Percentiles rank a stretch among this genome's conserved stretches.
phyloP scores from a whole-genome alignment of 2,329 filamentous ascomycete species.

The Paramyrothecium sp. region DNA sequence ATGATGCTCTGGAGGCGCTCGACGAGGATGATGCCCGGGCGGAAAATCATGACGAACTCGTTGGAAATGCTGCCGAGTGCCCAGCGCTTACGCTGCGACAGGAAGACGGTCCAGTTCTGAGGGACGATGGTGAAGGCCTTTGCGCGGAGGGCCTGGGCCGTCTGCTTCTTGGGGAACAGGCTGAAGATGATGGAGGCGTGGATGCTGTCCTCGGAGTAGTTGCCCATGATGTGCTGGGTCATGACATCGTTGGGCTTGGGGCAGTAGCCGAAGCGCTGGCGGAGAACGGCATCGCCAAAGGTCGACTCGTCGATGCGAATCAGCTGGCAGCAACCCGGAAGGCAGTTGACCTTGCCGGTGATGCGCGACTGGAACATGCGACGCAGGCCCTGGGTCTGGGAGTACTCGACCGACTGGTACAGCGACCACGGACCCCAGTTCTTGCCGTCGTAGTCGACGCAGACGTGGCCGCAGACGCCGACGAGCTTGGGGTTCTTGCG shows the following conservation, averaged over 20 bases:
- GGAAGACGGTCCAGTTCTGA: slow-evolving; percentile 42
- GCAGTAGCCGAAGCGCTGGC: slow-evolving; percentile 46
- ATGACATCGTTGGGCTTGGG: slow-evolving; percentile 47
- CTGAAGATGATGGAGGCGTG: slow-evolving; percentile 48
- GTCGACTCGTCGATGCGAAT: slow-evolving; percentile 48
- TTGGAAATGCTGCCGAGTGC: slow-evolving; percentile 46
- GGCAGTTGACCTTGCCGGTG: slow-evolving; percentile 48
- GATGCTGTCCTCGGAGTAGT: slow-evolving; percentile 48
- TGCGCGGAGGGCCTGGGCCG: slow-evolving; percentile 44
- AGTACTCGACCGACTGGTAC: slow-evolving; percentile 48
- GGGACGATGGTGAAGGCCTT: slow-evolving; percentile 47
- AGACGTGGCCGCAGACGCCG: slow-evolving; percentile 47
- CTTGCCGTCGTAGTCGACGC: slow-evolving; percentile 40
- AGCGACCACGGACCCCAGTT: slow-evolving; percentile 44
- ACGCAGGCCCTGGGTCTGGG: slow-evolving; percentile 43
- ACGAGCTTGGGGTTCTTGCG: slow-evolving; percentile 40
- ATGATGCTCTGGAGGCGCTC: slow-evolving; percentile 43
- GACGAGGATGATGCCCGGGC: slow-evolving; percentile 37
- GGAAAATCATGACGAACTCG: slow-evolving; percentile 47
- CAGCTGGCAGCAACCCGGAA: slow-evolving; percentile 48
- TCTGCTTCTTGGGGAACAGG: slow-evolving; percentile 40
- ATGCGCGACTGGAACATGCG: slow-evolving; percentile 48
- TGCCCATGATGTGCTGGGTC: slow-evolving; percentile 47
- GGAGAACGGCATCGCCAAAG: slow-evolving; percentile 43
- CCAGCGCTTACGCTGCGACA: slow-evolving; percentile 49